Conservation (phyloP, 306 rosid genomes). For the Rosa lucieae region DNA sequence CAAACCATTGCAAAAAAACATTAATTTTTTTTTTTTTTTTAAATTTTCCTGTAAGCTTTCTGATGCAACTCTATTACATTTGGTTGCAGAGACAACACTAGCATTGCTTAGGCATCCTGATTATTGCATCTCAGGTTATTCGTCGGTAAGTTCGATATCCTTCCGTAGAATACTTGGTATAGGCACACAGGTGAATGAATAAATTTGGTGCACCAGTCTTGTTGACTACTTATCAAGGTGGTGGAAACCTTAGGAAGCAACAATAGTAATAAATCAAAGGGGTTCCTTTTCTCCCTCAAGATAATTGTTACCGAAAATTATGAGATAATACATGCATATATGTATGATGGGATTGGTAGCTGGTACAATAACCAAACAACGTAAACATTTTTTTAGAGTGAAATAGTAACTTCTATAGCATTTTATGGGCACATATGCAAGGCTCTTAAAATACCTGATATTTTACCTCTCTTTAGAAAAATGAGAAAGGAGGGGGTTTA, state of each 20-base stretch:
- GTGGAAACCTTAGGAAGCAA: neutral
- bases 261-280: neutral
- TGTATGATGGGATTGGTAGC: neutral
- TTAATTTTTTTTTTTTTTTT: no score
- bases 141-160: constrained; percentile 1
- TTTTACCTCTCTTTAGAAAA: no score
- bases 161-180: neutral
- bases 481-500: neutral
- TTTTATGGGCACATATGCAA: neutral
- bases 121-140: constrained; percentile 9
- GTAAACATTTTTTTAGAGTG: no score
- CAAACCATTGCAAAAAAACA: no score
- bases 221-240: neutral
- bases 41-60: no score
- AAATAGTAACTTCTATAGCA: no score
- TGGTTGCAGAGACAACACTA: no score
- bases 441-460: neutral
- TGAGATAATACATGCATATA: constrained; percentile 2
- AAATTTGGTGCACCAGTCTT: neutral
- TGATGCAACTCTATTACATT: no score
- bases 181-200: neutral
- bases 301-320: neutral
- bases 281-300: neutral
- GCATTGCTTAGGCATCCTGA: neutral
- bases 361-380: neutral